Percentiles rank a stretch among this genome's conserved stretches.
Conservation (phyloP, 2,329 filamentous ascomycete species). For the Penicillium decumbens region DNA sequence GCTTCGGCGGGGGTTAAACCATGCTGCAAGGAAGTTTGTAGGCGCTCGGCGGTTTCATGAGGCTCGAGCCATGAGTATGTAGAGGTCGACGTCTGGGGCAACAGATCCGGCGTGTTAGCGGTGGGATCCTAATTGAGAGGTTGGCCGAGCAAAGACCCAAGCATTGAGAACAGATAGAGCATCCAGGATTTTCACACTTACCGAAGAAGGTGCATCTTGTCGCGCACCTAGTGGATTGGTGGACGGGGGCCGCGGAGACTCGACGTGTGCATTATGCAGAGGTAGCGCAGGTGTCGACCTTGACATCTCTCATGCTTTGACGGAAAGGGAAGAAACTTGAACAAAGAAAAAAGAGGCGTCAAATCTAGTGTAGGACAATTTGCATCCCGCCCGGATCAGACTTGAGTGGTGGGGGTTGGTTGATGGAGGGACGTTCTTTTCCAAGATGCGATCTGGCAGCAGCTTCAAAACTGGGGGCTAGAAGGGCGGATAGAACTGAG, state of each 20-base stretch:
- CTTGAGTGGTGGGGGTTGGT: constrained; percentile 1
- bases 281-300: constrained; percentile 57
- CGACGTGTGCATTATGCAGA: constrained; percentile 49
- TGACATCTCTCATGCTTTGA: constrained; percentile 56
- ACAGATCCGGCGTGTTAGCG: constrained; percentile 16
- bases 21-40: constrained; percentile 76
- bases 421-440: constrained; percentile 18
- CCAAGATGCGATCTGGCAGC: constrained; percentile 30
- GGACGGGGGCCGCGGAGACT: constrained; percentile 27
- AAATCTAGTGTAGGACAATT: constrained; percentile 18
- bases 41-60: constrained; percentile 68
- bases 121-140: constrained; percentile 5
- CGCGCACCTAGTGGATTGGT: constrained; percentile 28
- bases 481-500: constrained; percentile 9
- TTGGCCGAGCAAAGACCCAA: neutral
- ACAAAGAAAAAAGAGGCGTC: constrained; percentile 7
- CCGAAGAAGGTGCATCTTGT: constrained; percentile 31
- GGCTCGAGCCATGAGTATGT: constrained; percentile 64
- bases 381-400: constrained; percentile 26
- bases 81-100: constrained; percentile 40
- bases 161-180: neutral
- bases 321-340: constrained; percentile 5
- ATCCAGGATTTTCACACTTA: constrained; percentile 21
- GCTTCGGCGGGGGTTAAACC: constrained; percentile 80
- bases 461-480: constrained; percentile 19